phyloP scores from a whole-genome alignment of 495 filamentous ascomycete species.

The Podospora tetraspora region DNA sequence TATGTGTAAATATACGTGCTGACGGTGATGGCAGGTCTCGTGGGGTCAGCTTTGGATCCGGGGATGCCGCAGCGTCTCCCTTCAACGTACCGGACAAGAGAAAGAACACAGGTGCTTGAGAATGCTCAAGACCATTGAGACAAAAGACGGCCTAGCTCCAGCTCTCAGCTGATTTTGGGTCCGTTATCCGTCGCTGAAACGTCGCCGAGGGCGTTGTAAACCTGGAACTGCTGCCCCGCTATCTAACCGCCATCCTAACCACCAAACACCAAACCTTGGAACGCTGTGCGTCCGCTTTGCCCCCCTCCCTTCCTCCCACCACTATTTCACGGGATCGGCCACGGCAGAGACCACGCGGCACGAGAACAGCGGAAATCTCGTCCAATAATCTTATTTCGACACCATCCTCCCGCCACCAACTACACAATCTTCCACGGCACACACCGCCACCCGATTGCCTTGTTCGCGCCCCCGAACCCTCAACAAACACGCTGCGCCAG shows the following conservation, averaged over 20 bases:
- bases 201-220: conserved; percentile 1
- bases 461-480: background rate
- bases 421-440: background rate
- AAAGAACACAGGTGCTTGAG: background rate
- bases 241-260: conserved; percentile 5
- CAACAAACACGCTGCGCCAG: background rate
- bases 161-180: background rate
- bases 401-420: background rate
- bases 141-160: background rate
- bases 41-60: too few relatives aligned
- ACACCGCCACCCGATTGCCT: background rate
- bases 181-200: conserved; percentile 7
- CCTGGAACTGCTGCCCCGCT: conserved; percentile 5
- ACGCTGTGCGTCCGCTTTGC: background rate
- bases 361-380: background rate
- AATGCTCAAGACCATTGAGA: background rate
- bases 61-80: too few relatives aligned
- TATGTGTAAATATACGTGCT: background rate
- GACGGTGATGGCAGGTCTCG: background rate
- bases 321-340: background rate
- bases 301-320: background rate
- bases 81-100: background rate
- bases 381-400: background rate
- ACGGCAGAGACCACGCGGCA: background rate
- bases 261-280: conserved; percentile 4